Percentiles rank a stretch among this genome's conserved stretches.
Conservation (phyloP, 768 basidiomycete genomes). For the Nidularia sp. region DNA sequence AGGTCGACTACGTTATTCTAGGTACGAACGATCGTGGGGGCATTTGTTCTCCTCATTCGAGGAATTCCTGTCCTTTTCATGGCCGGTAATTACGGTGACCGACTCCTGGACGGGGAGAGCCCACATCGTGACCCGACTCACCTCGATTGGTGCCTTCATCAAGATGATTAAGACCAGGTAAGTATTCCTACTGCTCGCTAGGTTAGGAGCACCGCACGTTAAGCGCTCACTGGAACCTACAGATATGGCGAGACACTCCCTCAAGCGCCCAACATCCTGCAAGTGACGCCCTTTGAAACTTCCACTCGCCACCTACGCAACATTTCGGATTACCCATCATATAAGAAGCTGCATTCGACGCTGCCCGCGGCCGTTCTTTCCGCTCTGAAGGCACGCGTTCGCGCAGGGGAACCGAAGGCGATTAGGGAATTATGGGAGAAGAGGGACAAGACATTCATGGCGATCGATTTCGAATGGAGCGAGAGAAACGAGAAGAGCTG, state of each 20-base stretch:
- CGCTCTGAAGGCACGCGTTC: conserved; percentile 61
- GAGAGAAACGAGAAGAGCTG: conserved; percentile 67
- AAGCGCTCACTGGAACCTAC: background rate
- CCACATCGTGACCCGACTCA: conserved; percentile 76
- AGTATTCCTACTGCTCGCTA: background rate
- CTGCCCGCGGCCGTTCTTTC: conserved; percentile 67
- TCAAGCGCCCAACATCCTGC: conserved; percentile 67
- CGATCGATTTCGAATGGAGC: conserved; percentile 72
- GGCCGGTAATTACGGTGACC: conserved; percentile 79
- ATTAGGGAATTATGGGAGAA: conserved; percentile 66
- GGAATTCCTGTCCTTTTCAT: conserved; percentile 75
- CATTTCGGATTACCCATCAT: conserved; percentile 61
- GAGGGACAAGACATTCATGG: conserved; percentile 70
- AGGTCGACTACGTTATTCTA: conserved; percentile 15
- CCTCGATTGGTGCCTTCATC: conserved; percentile 68
- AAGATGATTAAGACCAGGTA: conserved; percentile 85
- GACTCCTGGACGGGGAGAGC: conserved; percentile 67
- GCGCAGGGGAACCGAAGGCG: conserved; percentile 60
- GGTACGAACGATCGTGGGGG: conserved; percentile 82
- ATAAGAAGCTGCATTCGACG: conserved; percentile 66
- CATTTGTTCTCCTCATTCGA: conserved; percentile 76
- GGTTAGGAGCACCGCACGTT: too few relatives aligned
- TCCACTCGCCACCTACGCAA: conserved; percentile 65
- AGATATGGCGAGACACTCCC: conserved; percentile 78
- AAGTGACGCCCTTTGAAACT: conserved; percentile 66